These are phyloP conservation scores for Dunaliella salina DNA, from an alignment of 163 green algal genomes.

Conservation along the genomic window DNA sequence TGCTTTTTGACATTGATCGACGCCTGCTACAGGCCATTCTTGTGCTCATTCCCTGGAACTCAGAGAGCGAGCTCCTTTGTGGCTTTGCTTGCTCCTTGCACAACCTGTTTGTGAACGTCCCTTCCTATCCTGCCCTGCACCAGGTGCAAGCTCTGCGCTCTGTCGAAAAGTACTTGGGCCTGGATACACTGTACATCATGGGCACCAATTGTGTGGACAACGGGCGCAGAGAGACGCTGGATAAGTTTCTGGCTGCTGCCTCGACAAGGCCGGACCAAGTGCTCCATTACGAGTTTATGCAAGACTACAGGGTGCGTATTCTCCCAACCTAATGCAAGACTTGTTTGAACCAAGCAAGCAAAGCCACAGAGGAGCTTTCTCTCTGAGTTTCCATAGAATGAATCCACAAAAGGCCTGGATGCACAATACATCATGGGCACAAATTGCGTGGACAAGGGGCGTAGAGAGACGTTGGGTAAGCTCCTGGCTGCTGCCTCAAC, in stretches of 20 bases:
- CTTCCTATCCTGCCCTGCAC: no score
- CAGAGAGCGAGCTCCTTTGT: no score
- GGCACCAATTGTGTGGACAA: conserved; percentile 93
- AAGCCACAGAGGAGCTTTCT: no score
- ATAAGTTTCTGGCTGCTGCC: conserved; percentile 90
- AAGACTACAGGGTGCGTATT: conserved; percentile 53
- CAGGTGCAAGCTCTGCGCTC: conserved; percentile 84
- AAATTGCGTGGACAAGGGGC: conserved; percentile 90
- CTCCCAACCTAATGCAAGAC: no score
- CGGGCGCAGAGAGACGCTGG: conserved; percentile 58
- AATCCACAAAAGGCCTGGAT: no score
- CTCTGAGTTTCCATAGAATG: no score
- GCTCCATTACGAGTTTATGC: conserved; percentile 98
- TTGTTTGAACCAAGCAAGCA: no score
- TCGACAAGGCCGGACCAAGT: conserved; percentile 49
- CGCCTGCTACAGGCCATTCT: no score
- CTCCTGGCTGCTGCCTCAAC: conserved; percentile 82
- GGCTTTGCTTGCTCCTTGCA: no score
- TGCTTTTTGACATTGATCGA: no score
- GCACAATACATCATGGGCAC: conserved; percentile 94
- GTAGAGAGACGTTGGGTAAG: conserved; percentile 69
- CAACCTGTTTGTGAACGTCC: no score
- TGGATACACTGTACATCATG: conserved; percentile 95
- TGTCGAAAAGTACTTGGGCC: conserved; percentile 78
- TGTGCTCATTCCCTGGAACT: no score